phyloP scores from a whole-genome alignment of 1,284 basidiomycete species.

The Agroathelia rolfsii region DNA sequence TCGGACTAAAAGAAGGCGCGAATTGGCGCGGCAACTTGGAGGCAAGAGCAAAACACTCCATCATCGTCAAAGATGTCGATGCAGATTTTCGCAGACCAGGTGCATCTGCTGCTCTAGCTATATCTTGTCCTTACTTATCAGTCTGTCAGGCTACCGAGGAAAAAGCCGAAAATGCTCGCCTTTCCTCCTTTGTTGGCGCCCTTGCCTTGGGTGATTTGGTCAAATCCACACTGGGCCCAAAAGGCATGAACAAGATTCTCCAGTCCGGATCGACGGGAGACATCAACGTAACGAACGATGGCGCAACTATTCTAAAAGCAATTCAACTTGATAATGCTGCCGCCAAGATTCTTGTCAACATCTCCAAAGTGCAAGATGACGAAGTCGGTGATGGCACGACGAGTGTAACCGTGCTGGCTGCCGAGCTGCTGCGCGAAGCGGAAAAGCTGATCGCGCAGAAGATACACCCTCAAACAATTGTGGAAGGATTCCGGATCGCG shows the following conservation, averaged over 20 bases:
- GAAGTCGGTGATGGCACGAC: slow-evolving; percentile 99
- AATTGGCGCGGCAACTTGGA: neutral
- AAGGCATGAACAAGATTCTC: slow-evolving; percentile 94
- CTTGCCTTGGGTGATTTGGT: slow-evolving; percentile 95
- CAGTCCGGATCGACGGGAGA: slow-evolving; percentile 89
- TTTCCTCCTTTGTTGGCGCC: slow-evolving; percentile 96
- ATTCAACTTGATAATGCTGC: slow-evolving; percentile 98
- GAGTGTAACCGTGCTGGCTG: slow-evolving; percentile 86
- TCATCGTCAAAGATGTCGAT: slow-evolving; percentile 26
- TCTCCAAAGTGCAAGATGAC: slow-evolving; percentile 99
- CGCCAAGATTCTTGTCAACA: slow-evolving; percentile 98
- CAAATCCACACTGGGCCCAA: slow-evolving; percentile 96
- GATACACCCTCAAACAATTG: slow-evolving; percentile 98
- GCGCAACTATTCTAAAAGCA: slow-evolving; percentile 95
- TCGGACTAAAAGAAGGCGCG: too few species aligned
- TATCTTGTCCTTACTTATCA: slow-evolving; percentile 7
- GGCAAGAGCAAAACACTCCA: neutral
- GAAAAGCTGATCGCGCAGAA: slow-evolving; percentile 90
- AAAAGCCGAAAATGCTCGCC: slow-evolving; percentile 96
- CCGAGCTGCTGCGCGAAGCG: slow-evolving; percentile 89
- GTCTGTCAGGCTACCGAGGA: slow-evolving; percentile 83
- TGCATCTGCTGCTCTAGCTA: slow-evolving; percentile 10
- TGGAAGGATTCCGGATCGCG: slow-evolving; percentile 96
- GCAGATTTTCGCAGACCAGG: slow-evolving; percentile 36
- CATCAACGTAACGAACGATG: slow-evolving; percentile 97